Conservation (phyloP, 1,284 basidiomycete genomes). For the Boletus albobrunnescens region DNA sequence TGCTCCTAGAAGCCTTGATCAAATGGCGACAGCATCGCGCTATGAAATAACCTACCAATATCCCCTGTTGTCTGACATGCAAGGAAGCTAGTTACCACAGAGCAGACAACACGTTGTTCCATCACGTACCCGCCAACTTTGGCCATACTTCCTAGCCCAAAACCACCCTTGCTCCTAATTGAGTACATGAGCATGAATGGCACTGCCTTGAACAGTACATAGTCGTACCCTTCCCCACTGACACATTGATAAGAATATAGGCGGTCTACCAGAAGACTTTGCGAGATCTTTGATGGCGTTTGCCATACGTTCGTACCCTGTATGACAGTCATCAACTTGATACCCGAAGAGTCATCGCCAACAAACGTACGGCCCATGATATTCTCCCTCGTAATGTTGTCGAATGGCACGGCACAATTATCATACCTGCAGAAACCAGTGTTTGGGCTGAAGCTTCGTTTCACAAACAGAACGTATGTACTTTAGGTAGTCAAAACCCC, state of each 20-base stretch:
- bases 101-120: neutral
- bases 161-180: constrained; percentile 54
- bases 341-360: neutral
- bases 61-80: constrained; percentile 48
- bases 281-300: constrained; percentile 47
- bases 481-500: constrained; percentile 62
- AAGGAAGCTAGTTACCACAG: neutral
- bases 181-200: constrained; percentile 2
- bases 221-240: constrained; percentile 53
- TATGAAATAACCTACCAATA: constrained; percentile 36
- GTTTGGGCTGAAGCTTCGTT: neutral
- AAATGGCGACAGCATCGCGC: neutral
- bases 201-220: neutral
- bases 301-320: constrained; percentile 52
- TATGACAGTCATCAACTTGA: neutral
- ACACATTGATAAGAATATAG: constrained; percentile 50
- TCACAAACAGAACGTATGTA: constrained; percentile 24
- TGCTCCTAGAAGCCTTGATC: constrained; percentile 22
- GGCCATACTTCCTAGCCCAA: constrained; percentile 50
- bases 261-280: constrained; percentile 39
- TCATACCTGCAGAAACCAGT: constrained; percentile 43
- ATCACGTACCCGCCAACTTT: constrained; percentile 53
- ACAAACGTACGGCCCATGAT: constrained; percentile 50
- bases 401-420: constrained; percentile 56
- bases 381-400: constrained; percentile 48